phyloP scores from a whole-genome alignment of 169 alveolate species.

The Cyclospora cayetanensis region DNA sequence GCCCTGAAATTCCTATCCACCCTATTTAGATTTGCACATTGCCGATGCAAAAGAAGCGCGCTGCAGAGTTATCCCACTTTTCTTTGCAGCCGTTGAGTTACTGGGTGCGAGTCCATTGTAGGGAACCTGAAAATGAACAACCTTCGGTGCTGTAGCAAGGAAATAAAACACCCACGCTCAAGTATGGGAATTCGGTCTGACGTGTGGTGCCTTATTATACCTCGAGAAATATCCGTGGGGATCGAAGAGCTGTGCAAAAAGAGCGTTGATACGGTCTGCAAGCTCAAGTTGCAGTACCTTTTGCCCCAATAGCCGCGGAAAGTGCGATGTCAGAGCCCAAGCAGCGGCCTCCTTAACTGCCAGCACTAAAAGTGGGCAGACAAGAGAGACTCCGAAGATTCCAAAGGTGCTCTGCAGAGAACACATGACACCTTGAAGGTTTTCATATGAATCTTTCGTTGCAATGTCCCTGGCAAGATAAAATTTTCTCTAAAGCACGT shows the following conservation, averaged over 20 bases:
- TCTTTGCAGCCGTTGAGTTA: conserved; percentile 29
- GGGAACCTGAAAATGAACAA: background rate
- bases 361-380: conserved; percentile 42
- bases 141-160: background rate
- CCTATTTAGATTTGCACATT: background rate
- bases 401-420: conserved; percentile 21
- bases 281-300: conserved; percentile 29
- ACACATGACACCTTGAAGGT: background rate
- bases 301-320: conserved; percentile 7
- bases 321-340: conserved; percentile 36
- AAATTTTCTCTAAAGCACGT: background rate
- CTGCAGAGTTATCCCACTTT: background rate
- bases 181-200: no score
- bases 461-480: background rate
- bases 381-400: background rate
- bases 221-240: conserved; percentile 41
- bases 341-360: conserved; percentile 46
- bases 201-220: no score
- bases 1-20: background rate
- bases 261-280: conserved; percentile 47
- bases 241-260: conserved; percentile 32
- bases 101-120: conserved; percentile 53
- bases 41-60: background rate
- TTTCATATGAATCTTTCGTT: no score
- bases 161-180: no score